These are phyloP conservation scores for Xylariaceae sp. DNA, from an alignment of 2,329 filamentous ascomycete species.

Conservation along the genomic window DNA sequence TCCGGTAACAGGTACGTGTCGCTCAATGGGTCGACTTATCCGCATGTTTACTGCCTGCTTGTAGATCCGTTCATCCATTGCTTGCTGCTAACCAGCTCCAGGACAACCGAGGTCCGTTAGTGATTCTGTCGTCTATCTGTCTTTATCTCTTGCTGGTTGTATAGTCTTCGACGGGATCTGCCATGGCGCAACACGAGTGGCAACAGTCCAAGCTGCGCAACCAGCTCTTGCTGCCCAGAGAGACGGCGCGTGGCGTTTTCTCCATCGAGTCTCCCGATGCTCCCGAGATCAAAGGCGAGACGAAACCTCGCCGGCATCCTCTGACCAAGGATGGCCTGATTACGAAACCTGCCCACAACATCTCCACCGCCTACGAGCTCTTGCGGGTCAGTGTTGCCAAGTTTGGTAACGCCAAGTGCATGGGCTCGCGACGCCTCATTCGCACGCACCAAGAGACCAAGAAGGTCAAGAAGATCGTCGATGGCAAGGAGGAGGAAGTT, in stretches of 20 bases:
- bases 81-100: background rate
- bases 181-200: conserved; percentile 29
- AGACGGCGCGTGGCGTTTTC: conserved; percentile 58
- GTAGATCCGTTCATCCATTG: no score
- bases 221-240: conserved; percentile 37
- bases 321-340: conserved; percentile 57
- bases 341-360: conserved; percentile 54
- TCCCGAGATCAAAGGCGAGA: conserved; percentile 64
- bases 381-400: conserved; percentile 61
- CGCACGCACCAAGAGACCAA: conserved; percentile 77
- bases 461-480: conserved; percentile 83
- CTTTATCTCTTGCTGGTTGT: background rate
- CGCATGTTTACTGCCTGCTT: background rate
- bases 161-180: background rate
- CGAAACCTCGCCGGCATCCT: conserved; percentile 64
- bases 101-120: background rate
- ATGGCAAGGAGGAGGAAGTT: conserved; percentile 71
- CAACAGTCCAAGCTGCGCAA: conserved; percentile 30
- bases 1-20: background rate
- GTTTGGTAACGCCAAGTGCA: conserved; percentile 59
- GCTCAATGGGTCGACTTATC: background rate
- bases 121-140: background rate
- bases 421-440: conserved; percentile 68
- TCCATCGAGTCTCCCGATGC: conserved; percentile 62
- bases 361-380: conserved; percentile 72